phyloP scores from a whole-genome alignment of 306 rosid species.

The Ormosia emarginata region DNA sequence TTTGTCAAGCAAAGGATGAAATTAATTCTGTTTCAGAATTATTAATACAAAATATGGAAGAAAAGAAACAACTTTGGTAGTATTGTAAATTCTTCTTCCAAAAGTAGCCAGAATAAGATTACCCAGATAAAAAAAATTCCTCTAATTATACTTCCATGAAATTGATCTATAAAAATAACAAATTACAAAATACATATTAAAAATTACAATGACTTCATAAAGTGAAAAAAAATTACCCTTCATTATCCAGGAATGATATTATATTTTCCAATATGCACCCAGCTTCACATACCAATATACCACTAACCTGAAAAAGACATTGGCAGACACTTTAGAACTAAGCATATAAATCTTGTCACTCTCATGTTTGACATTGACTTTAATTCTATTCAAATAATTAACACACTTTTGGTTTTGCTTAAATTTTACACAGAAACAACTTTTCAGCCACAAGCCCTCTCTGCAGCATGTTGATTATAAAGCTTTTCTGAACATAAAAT shows the following conservation, averaged over 20 bases:
- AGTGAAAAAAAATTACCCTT: conserved; percentile 67
- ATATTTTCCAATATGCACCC: conserved; percentile 95
- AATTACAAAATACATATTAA: neutral
- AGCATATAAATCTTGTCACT: neutral
- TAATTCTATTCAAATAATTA: neutral
- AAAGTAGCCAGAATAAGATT: neutral
- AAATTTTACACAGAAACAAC: neutral
- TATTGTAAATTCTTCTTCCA: conserved; percentile 3
- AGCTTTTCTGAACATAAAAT: neutral
- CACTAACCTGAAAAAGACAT: conserved; percentile 74
- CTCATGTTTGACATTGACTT: conserved; percentile 2
- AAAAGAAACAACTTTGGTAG: neutral
- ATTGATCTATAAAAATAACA: neutral
- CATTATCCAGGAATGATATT: conserved; percentile 70
- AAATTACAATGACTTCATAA: neutral
- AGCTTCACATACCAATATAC: conserved; percentile 93
- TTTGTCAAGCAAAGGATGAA: conserved; percentile 1
- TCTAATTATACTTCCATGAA: neutral
- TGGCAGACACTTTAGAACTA: conserved; percentile 28
- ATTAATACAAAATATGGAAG: neutral
- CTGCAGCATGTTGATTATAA: neutral
- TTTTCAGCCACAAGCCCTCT: neutral
- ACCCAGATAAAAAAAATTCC: neutral
- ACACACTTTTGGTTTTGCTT: neutral
- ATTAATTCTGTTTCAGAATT: neutral